A percentile compares a stretch with the other conserved stretches of the same genome.
These are phyloP conservation scores for Lachancea thermotolerans DNA, from an alignment of 805 yeast species.

Conservation along the genomic window DNA sequence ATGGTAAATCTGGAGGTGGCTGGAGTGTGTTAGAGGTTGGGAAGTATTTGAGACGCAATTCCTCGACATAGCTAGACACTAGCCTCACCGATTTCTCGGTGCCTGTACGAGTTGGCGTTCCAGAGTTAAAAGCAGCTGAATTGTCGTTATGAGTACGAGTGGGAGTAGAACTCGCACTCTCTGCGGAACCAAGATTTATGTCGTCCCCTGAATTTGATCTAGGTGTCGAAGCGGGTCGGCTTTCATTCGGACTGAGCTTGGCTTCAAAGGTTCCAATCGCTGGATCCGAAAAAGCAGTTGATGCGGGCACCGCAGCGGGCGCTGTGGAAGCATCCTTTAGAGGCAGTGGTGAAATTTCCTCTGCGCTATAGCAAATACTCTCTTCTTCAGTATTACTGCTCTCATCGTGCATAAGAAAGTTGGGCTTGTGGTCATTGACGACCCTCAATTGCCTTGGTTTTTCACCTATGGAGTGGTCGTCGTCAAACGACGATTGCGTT, in stretches of 20 bases:
- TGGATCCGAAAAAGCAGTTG: too few relatives aligned
- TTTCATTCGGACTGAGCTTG: too few relatives aligned
- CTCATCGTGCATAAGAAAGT: conserved; percentile 19
- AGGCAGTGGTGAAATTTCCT: neutral
- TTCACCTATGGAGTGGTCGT: conserved; percentile 2
- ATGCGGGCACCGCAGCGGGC: too few relatives aligned
- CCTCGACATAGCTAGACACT: conserved; percentile 32
- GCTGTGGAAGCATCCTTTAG: too few relatives aligned
- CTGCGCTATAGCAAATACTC: neutral
- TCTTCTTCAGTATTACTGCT: conserved; percentile 14
- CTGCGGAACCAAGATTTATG: too few relatives aligned
- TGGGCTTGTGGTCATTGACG: conserved; percentile 27
- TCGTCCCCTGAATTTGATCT: too few relatives aligned
- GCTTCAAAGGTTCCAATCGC: too few relatives aligned
- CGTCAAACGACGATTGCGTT: neutral
- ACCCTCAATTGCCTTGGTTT: conserved; percentile 22
- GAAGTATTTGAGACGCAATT: conserved; percentile 26
- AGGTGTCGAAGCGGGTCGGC: too few relatives aligned
- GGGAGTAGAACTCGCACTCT: too few relatives aligned
- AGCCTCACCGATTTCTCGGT: conserved; percentile 22
- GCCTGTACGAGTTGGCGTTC: neutral
- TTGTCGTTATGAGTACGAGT: neutral
- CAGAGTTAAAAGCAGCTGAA: neutral
- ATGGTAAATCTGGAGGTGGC: conserved; percentile 32
- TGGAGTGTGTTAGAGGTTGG: conserved; percentile 30